Base-by-base conservation (phyloP, 164 flowering plant genomes). In the Platanus orientalis region DNA sequence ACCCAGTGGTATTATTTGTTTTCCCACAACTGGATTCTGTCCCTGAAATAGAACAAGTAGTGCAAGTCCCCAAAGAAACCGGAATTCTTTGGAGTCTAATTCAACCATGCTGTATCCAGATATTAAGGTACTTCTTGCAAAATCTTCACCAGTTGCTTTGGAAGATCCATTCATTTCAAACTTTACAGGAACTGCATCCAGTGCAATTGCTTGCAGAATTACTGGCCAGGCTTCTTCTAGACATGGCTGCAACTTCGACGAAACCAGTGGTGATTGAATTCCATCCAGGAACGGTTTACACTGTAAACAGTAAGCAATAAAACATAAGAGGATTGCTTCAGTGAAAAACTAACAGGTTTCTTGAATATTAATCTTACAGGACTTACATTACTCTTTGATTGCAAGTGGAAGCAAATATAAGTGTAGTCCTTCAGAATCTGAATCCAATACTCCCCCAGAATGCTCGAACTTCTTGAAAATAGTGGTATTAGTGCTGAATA, bases 181-280 rank as follows among this genome's bases (percentile, higher is more conserved):
- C 58, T 65, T 63, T 23, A 48, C 67, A 55, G 99, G 99, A 73
- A 83, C 81, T 32, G 96, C 91, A 82, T 94, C 99, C 57, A 88
- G 68, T 29, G 83, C 77, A 72, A 86, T 65, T 48, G 99, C 99
- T 78, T 89, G 96, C 72, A 94, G 69, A 73, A 94, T 81, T 30
- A 89, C 84, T n/a, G 97, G 96, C 97, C 97, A 94, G 39, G 89
- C 78, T 75, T 91, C 96, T 74, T 91, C 89, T 24, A 94, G 79
- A 69, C 84, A 89, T 40, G 83, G 77, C 64, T 61, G 81, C 73
- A 94, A 71, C 77, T 82, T 81, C 51, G 79, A 77, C 45, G 82
- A 82, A 73, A 87, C 92, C 40, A 83, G 61, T 36, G 88, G 79
- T 49, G 93, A 89, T 60, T 86, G 87, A 42, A 89, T 80, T 49